Evolutionary conservation across 108 stramenopile genomes (phyloP).

Genomic region (Skeletonema grethae): DNA sequence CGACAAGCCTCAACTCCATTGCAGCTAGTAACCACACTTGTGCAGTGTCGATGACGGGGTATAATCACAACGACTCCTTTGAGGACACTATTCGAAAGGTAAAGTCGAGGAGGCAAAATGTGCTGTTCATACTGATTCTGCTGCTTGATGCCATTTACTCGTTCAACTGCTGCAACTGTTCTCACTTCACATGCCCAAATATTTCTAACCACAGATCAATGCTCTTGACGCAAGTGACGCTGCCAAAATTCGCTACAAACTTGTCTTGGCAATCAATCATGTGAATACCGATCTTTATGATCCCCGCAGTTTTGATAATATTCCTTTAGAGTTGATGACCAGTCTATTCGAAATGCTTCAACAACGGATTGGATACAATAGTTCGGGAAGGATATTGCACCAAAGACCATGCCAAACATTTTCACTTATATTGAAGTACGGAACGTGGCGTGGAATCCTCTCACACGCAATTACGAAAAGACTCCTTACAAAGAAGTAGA

Average conservation of each 20-base stretch:
- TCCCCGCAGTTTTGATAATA: not conserved
- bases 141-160: no score
- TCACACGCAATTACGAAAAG: not conserved
- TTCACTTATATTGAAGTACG: not conserved
- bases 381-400: not conserved
- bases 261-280: not conserved
- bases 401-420: not conserved
- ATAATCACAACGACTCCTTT: not conserved
- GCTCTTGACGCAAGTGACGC: not conserved
- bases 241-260: not conserved
- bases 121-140: no score
- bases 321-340: constrained; percentile 9
- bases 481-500: not conserved
- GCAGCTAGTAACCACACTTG: not conserved
- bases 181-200: no score
- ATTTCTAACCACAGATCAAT: not conserved
- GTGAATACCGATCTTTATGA: not conserved
- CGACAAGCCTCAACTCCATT: not conserved
- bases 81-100: constrained; percentile 1
- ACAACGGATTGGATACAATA: constrained; percentile 1
- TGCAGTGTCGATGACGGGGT: not conserved
- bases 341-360: not conserved
- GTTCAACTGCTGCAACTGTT: not conserved
- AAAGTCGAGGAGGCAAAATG: no score
- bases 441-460: not conserved